These are phyloP conservation scores for Stenocarpella maydis DNA, from an alignment of 2,329 filamentous ascomycete genomes.

Conservation along the genomic window DNA sequence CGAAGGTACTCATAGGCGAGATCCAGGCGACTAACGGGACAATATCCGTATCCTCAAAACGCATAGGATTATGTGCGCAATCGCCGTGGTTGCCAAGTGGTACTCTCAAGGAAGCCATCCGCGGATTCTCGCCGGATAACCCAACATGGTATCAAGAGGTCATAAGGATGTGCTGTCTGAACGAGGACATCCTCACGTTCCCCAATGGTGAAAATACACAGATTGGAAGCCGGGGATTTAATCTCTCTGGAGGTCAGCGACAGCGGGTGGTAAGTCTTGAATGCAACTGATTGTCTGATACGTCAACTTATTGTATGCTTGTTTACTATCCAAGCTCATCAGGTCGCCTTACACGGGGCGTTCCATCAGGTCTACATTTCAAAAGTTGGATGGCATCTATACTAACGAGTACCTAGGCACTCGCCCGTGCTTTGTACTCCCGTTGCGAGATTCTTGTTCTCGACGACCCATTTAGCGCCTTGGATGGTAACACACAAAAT, in stretches of 20 bases:
- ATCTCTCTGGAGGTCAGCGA: background rate
- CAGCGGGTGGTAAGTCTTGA: background rate
- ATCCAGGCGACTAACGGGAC: background rate
- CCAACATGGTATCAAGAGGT: background rate
- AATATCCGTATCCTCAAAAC: background rate
- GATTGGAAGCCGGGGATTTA: background rate
- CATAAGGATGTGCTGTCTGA: background rate
- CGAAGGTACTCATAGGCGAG: background rate
- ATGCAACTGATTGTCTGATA: too few relatives aligned
- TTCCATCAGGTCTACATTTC: too few relatives aligned
- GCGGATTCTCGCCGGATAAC: background rate
- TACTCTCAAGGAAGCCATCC: background rate
- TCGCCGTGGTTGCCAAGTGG: background rate
- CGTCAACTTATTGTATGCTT: background rate
- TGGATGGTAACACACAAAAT: background rate
- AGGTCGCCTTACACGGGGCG: too few relatives aligned
- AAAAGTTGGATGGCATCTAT: background rate
- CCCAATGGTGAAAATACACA: background rate
- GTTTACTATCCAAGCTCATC: too few relatives aligned
- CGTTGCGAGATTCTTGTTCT: background rate
- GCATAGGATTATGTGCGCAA: background rate
- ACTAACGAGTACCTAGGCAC: constrained; percentile 2
- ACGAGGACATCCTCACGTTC: background rate
- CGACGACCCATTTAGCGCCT: background rate
- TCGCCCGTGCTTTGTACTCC: background rate